Evolutionary conservation across 306 rosid genomes (phyloP).

Genomic region (Amphicarpaea edgeworthii): DNA sequence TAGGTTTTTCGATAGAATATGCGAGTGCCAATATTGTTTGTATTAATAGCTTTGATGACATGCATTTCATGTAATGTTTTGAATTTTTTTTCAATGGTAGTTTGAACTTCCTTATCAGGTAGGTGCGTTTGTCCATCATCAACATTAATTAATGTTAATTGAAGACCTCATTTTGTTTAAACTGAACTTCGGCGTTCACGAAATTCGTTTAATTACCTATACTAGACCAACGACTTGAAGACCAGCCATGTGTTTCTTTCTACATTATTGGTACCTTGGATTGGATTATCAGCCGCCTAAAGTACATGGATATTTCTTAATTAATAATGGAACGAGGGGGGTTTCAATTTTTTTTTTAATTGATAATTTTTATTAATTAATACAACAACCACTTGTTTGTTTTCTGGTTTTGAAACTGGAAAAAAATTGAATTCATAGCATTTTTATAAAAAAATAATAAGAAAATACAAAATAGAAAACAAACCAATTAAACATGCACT

Average conservation of each 20-base stretch:
- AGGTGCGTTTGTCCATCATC: not conserved
- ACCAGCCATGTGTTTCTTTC: slow-evolving; percentile 1
- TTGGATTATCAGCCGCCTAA: slow-evolving; percentile 17
- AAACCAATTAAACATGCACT: not conserved
- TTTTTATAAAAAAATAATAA: not conserved
- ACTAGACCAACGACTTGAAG: not conserved
- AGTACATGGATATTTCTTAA: not conserved
- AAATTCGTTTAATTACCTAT: not conserved
- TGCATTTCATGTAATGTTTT: slow-evolving; percentile 24
- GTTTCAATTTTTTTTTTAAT: not conserved
- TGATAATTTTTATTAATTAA: not conserved
- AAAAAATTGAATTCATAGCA: not conserved
- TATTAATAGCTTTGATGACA: slow-evolving; percentile 13
- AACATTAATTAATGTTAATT: not conserved
- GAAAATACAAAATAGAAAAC: not conserved
- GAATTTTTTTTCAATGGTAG: slow-evolving; percentile 37
- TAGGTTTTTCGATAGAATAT: slow-evolving; percentile 18
- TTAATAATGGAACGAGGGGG: not conserved
- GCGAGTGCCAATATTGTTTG: slow-evolving; percentile 15
- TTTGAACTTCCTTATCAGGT: slow-evolving; percentile 15
- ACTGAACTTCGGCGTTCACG: slow-evolving; percentile 5
- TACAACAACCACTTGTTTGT: not conserved
- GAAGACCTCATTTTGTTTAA: not conserved
- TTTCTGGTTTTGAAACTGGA: not conserved
- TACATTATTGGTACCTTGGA: slow-evolving; percentile 1